A percentile compares a stretch with the other conserved stretches of the same genome.
Evolutionary conservation across 805 yeast genomes (phyloP).

Genomic region (Saitoella complicata): DNA sequence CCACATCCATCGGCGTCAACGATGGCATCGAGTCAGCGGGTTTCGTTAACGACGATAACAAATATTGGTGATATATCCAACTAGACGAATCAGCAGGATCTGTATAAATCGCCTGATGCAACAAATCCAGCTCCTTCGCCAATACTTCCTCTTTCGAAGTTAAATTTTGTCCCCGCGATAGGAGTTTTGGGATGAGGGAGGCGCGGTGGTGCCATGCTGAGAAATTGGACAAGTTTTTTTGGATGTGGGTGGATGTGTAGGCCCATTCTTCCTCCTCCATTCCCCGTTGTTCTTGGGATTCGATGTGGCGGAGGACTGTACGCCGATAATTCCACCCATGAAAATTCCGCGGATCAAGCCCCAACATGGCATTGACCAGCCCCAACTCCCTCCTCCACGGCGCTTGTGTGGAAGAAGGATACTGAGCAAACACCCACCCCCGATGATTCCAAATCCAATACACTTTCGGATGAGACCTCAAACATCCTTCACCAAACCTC

Average conservation of each 20-base stretch:
- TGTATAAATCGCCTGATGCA: slow-evolving; percentile 74
- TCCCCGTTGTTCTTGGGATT: no score
- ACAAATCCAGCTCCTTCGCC: slow-evolving; percentile 44
- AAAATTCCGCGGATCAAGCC: slow-evolving; percentile 65
- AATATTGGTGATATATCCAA: slow-evolving; percentile 58
- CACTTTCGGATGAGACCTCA: slow-evolving; percentile 64
- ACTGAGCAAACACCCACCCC: slow-evolving; percentile 49
- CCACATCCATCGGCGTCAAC: slow-evolving; percentile 12
- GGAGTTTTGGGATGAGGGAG: slow-evolving; percentile 42
- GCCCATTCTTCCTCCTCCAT: slow-evolving; percentile 58
- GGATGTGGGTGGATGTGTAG: slow-evolving; percentile 65
- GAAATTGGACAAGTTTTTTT: slow-evolving; percentile 73
- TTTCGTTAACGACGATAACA: slow-evolving; percentile 38
- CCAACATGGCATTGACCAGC: slow-evolving; percentile 51
- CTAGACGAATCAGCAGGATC: slow-evolving; percentile 90
- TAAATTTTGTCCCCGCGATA: neutral
- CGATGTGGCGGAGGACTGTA: slow-evolving; percentile 34
- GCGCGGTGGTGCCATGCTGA: slow-evolving; percentile 93
- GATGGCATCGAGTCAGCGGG: no score
- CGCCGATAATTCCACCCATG: slow-evolving; percentile 96
- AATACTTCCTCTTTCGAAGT: slow-evolving; percentile 12
- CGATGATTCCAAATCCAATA: slow-evolving; percentile 97
- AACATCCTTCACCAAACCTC: slow-evolving; percentile 36
- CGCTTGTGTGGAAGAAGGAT: slow-evolving; percentile 25
- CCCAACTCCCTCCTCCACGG: slow-evolving; percentile 53